Conservation (phyloP, 768 basidiomycete species). For the Collybia mongolica region DNA sequence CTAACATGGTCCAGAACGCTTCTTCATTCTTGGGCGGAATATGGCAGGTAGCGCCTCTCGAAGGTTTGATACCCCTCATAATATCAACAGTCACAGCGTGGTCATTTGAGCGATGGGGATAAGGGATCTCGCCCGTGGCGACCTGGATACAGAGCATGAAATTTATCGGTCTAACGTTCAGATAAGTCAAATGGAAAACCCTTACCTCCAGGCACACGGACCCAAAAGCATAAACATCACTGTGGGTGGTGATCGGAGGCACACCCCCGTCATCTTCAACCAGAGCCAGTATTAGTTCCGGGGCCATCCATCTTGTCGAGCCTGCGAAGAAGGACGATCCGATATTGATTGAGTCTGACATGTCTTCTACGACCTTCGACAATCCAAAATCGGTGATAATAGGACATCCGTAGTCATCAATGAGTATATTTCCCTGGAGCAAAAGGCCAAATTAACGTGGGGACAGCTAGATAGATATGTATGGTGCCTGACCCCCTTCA, state of each 20-base stretch:
- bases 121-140: constrained; percentile 50
- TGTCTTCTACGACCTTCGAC: constrained; percentile 55
- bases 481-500: constrained; percentile 50
- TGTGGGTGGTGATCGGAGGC: constrained; percentile 47
- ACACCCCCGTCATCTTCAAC: constrained; percentile 42
- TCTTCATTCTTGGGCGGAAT: constrained; percentile 29
- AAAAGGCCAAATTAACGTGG: neutral
- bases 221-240: constrained; percentile 62
- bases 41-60: constrained; percentile 26
- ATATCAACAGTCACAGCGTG: constrained; percentile 57
- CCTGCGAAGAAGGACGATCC: constrained; percentile 46
- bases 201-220: constrained; percentile 59
- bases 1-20: constrained; percentile 42
- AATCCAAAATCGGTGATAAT: constrained; percentile 65
- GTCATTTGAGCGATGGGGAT: constrained; percentile 52
- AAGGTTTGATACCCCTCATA: constrained; percentile 48
- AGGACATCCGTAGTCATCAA: constrained; percentile 48
- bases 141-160: constrained; percentile 29
- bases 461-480: neutral
- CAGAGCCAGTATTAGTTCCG: constrained; percentile 51
- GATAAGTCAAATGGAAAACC: neutral
- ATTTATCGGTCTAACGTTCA: neutral
- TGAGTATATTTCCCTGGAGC: constrained; percentile 53
- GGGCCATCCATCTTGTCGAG: constrained; percentile 56
- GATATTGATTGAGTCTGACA: constrained; percentile 35